Conservation (phyloP, 139 green algal species). For the Raphidocelis subcapitata region DNA sequence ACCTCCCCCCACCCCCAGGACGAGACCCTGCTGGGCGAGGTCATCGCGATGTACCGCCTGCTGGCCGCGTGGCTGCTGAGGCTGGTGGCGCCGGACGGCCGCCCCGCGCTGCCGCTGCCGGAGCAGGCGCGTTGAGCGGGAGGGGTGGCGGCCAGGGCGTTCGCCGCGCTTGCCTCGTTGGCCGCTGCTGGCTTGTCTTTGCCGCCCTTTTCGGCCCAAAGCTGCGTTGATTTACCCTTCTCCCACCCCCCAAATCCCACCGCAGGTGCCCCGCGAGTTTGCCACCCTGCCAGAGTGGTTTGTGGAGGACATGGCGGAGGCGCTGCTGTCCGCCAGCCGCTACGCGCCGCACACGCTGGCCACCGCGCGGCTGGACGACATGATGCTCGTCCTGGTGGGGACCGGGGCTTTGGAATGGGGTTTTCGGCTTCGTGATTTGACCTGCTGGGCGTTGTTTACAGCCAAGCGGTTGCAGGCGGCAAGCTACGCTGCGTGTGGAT, state of each 20-base stretch:
- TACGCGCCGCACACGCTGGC: constrained; percentile 38
- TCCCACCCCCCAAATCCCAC: not conserved
- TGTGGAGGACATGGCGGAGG: constrained; percentile 82
- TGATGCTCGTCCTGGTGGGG: constrained; percentile 72
- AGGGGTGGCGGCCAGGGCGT: no score
- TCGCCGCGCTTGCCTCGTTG: no score
- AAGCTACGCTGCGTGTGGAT: no score
- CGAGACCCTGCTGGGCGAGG: constrained; percentile 29
- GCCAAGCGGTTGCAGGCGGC: no score
- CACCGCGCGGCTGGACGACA: constrained; percentile 44
- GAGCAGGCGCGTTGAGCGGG: constrained; percentile 22
- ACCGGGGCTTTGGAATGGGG: no score
- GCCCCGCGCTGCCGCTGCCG: constrained; percentile 61
- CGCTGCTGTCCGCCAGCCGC: constrained; percentile 59
- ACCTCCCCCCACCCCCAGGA: constrained; percentile 33
- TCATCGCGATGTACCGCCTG: constrained; percentile 50
- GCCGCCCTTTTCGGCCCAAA: not conserved
- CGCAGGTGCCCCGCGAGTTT: constrained; percentile 7
- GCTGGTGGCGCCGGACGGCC: constrained; percentile 35
- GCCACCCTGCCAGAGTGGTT: constrained; percentile 71
- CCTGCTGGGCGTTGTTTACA: no score
- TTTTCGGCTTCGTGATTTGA: no score
- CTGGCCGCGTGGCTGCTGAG: constrained; percentile 73
- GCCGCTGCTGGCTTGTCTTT: not conserved
- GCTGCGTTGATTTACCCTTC: not conserved